phyloP scores from a whole-genome alignment of 768 basidiomycete species.

The Stropharia rugosoannulata region DNA sequence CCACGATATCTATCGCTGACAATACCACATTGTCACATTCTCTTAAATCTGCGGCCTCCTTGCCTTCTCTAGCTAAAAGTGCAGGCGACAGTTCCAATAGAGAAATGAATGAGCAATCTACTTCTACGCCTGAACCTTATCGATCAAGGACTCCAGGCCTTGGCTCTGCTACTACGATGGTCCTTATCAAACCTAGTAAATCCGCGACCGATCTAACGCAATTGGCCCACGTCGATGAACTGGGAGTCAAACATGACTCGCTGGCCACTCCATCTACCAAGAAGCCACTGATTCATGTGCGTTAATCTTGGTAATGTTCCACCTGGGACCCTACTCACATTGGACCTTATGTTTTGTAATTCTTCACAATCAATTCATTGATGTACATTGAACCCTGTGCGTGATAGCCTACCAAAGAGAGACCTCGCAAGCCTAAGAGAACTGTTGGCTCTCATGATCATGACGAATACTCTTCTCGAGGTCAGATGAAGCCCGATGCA shows the following conservation, averaged over 20 bases:
- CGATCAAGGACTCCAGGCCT: constrained; percentile 40
- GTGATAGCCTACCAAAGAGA: constrained; percentile 70
- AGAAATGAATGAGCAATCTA: constrained; percentile 14
- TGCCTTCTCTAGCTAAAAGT: constrained; percentile 35
- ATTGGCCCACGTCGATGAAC: constrained; percentile 43
- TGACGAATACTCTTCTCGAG: neutral
- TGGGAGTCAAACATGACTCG: constrained; percentile 38
- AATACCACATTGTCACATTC: constrained; percentile 12
- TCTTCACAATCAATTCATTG: constrained; percentile 25
- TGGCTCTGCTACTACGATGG: constrained; percentile 77
- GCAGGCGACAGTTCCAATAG: constrained; percentile 15
- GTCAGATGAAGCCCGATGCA: neutral
- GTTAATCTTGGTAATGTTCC: constrained; percentile 68
- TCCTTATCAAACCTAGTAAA: constrained; percentile 57
- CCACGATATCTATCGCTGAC: neutral
- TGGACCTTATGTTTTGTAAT: constrained; percentile 25
- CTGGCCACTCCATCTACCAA: constrained; percentile 41
- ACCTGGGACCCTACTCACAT: constrained; percentile 48
- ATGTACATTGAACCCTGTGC: constrained; percentile 20
- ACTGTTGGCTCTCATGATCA: neutral
- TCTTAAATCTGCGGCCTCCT: constrained; percentile 35
- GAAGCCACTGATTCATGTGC: constrained; percentile 82
- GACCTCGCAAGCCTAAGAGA: constrained; percentile 69
- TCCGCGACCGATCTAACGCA: constrained; percentile 50
- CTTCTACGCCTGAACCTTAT: constrained; percentile 20